Percentiles rank a stretch among this genome's conserved stretches.
Evolutionary conservation across 805 yeast species (phyloP).

Genomic region (Suhomyces emberorum): DNA sequence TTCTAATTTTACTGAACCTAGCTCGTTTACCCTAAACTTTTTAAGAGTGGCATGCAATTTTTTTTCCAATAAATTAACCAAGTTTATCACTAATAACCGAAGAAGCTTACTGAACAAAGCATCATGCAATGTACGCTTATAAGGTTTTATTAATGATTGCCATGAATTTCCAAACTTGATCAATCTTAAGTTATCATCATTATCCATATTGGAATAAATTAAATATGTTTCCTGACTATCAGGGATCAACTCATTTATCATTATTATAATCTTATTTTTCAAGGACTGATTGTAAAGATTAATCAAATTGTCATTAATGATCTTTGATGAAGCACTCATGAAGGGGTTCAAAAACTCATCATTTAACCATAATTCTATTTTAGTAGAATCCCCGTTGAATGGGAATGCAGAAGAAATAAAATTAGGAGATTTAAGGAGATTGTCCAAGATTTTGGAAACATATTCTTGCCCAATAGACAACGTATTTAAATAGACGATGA

Average conservation of each 20-base stretch:
- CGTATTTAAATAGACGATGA: slow-evolving; percentile 69
- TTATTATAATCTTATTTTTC: slow-evolving; percentile 39
- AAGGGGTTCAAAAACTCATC: slow-evolving; percentile 34
- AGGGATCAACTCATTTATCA: slow-evolving; percentile 44
- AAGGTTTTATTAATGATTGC: slow-evolving; percentile 64
- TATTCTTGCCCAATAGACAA: slow-evolving; percentile 61
- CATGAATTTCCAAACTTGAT: slow-evolving; percentile 58
- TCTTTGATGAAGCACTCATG: slow-evolving; percentile 9
- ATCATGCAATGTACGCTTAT: slow-evolving; percentile 53
- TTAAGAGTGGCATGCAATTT: slow-evolving; percentile 64
- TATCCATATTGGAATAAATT: slow-evolving; percentile 22
- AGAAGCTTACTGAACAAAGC: slow-evolving; percentile 46
- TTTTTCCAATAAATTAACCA: slow-evolving; percentile 60
- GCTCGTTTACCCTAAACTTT: slow-evolving; percentile 60
- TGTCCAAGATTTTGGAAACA: slow-evolving; percentile 49
- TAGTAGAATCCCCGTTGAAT: slow-evolving; percentile 35
- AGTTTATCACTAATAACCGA: slow-evolving; percentile 46
- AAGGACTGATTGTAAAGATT: slow-evolving; percentile 49
- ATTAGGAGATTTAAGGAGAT: slow-evolving; percentile 27
- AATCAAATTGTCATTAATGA: slow-evolving; percentile 36
- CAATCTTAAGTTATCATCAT: slow-evolving; percentile 35
- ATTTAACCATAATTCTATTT: slow-evolving; percentile 27
- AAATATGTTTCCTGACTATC: slow-evolving; percentile 31
- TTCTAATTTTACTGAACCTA: slow-evolving; percentile 82
- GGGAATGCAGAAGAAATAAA: slow-evolving; percentile 28